A percentile compares a stretch with the other conserved stretches of the same genome.
These are phyloP conservation scores for Bisporella sp. DNA, from an alignment of 2,329 filamentous ascomycete species.

Conservation along the genomic window DNA sequence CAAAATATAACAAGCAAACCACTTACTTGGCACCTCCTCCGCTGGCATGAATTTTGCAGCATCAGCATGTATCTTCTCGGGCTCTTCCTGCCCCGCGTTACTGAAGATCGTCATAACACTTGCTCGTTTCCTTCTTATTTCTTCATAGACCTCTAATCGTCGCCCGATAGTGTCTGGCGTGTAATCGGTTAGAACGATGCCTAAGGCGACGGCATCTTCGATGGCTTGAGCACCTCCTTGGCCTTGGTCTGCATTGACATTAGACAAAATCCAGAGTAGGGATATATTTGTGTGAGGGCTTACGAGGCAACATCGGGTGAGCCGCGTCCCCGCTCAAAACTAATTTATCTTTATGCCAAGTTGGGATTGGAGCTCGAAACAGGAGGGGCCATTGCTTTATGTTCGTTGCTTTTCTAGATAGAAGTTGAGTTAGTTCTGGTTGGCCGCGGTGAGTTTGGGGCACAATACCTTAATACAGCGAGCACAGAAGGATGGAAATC, in stretches of 20 bases:
- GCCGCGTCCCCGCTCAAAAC: conserved; percentile 59
- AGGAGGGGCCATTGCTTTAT: conserved; percentile 35
- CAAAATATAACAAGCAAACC: neutral
- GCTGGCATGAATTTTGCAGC: conserved; percentile 20
- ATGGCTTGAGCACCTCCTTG: conserved; percentile 59
- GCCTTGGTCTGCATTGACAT: conserved; percentile 37
- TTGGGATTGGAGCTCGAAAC: conserved; percentile 36
- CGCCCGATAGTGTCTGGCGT: conserved; percentile 38
- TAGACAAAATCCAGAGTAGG: neutral
- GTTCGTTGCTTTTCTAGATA: conserved; percentile 30
- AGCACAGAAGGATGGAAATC: conserved; percentile 28
- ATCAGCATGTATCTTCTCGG: conserved; percentile 23
- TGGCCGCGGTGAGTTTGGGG: neutral
- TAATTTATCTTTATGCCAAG: conserved; percentile 46
- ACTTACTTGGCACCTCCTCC: conserved; percentile 27
- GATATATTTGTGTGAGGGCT: neutral
- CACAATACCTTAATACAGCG: neutral
- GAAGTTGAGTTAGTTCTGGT: neutral
- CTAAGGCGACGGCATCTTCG: conserved; percentile 56
- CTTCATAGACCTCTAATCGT: conserved; percentile 34
- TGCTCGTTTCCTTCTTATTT: neutral
- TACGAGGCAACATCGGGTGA: conserved; percentile 60
- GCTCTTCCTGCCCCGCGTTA: conserved; percentile 30
- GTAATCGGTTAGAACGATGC: conserved; percentile 42
- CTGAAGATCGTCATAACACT: conserved; percentile 44